Conservation (phyloP, 371 early-diverging fungal species). For the Nematocida displodere region DNA sequence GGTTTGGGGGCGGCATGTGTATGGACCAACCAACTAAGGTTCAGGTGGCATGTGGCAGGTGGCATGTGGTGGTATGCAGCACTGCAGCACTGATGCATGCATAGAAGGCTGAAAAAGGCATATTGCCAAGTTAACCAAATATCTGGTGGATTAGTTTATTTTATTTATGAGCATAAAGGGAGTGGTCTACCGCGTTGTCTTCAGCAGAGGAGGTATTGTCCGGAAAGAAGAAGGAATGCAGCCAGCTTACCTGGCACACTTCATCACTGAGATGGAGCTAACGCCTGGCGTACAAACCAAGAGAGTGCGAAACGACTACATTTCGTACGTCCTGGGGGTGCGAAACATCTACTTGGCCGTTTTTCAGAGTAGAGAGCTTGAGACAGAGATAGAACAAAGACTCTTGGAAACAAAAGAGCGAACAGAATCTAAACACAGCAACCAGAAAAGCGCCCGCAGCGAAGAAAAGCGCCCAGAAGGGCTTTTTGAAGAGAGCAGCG, state of each 20-base stretch:
- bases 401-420: constrained; percentile 23
- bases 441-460: constrained; percentile 3
- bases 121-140: too few species aligned
- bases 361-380: constrained; percentile 25
- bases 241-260: constrained; percentile 18
- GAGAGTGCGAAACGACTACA: constrained; percentile 18
- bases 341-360: constrained; percentile 29
- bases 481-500: constrained; percentile 16
- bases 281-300: neutral
- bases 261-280: constrained; percentile 1
- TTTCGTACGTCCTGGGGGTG: constrained; percentile 16
- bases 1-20: too few species aligned
- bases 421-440: neutral
- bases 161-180: neutral
- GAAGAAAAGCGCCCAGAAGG: neutral
- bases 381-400: constrained; percentile 21
- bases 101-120: too few species aligned
- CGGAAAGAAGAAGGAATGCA: constrained; percentile 6
- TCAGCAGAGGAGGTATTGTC: constrained; percentile 34
- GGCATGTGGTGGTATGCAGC: too few species aligned
- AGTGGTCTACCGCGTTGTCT: constrained; percentile 21
- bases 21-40: too few species aligned
- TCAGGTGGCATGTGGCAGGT: too few species aligned
- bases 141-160: too few species aligned
- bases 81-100: too few species aligned